Conservation (phyloP, 1,139 yeast species). For the Sugiyamaella novakii region DNA sequence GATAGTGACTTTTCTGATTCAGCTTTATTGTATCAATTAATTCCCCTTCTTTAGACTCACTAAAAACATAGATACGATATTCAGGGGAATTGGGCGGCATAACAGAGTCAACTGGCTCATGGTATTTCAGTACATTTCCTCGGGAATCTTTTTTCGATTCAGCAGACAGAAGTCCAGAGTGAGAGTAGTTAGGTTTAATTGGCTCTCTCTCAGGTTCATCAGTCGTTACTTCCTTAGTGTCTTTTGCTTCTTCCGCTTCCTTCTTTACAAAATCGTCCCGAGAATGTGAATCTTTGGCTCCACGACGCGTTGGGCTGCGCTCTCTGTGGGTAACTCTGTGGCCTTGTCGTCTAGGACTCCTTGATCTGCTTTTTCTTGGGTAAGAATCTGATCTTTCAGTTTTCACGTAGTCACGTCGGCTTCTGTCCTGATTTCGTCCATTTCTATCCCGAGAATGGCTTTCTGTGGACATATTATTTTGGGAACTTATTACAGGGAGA, state of each 20-base stretch:
- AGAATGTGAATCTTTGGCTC: too few species aligned
- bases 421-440: too few species aligned
- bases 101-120: constrained; percentile 49
- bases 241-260: background rate
- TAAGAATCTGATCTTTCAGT: too few species aligned
- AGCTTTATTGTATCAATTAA: constrained; percentile 40
- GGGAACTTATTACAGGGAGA: too few species aligned
- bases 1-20: constrained; percentile 40
- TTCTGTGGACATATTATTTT: too few species aligned
- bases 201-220: background rate
- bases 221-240: background rate
- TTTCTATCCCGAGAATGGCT: too few species aligned
- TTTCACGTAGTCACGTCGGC: too few species aligned
- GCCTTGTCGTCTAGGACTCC: too few species aligned
- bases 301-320: too few species aligned
- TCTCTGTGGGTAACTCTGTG: too few species aligned
- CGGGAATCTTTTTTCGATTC: constrained; percentile 46
- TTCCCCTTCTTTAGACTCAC: constrained; percentile 36
- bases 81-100: constrained; percentile 38
- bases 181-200: constrained; percentile 44
- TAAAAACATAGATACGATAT: constrained; percentile 31
- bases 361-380: too few species aligned
- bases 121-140: constrained; percentile 50
- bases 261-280: too few species aligned
- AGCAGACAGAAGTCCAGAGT: constrained; percentile 51